Conservation (phyloP, 2,329 filamentous ascomycete species). For the Clonostachys rosea region DNA sequence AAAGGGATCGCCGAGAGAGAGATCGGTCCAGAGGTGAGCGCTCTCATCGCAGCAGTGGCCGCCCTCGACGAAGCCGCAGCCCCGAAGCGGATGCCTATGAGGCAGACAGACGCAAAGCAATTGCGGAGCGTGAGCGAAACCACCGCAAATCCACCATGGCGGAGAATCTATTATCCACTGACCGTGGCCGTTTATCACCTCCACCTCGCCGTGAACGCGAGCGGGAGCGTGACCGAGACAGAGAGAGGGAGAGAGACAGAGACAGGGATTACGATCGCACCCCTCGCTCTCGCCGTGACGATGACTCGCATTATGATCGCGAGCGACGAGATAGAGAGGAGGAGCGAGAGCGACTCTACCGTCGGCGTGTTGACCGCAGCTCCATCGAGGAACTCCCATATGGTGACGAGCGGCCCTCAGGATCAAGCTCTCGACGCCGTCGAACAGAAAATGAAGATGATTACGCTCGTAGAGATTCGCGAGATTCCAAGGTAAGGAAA, state of each 20-base stretch:
- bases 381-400: constrained; percentile 88
- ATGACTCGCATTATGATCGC: constrained; percentile 71
- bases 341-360: constrained; percentile 83
- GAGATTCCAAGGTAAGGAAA: constrained; percentile 59
- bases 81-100: constrained; percentile 95
- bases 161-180: constrained; percentile 50
- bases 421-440: constrained; percentile 58
- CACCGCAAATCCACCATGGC: constrained; percentile 78
- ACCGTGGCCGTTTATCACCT: constrained; percentile 40
- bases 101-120: constrained; percentile 88
- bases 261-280: constrained; percentile 44
- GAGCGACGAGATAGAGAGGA: constrained; percentile 86
- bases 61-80: constrained; percentile 69
- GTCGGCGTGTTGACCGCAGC: constrained; percentile 71
- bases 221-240: constrained; percentile 33
- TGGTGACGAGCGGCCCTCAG: constrained; percentile 65
- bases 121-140: constrained; percentile 89
- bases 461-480: constrained; percentile 57
- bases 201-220: constrained; percentile 35
- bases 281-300: constrained; percentile 52
- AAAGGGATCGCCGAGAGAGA: constrained; percentile 59
- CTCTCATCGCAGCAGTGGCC: constrained; percentile 54
- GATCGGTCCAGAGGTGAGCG: constrained; percentile 56
- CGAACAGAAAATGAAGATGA: constrained; percentile 76
- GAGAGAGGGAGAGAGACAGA: constrained; percentile 29